Evolutionary conservation across 768 basidiomycete genomes (phyloP).

Genomic region (Termitomyces sp.): DNA sequence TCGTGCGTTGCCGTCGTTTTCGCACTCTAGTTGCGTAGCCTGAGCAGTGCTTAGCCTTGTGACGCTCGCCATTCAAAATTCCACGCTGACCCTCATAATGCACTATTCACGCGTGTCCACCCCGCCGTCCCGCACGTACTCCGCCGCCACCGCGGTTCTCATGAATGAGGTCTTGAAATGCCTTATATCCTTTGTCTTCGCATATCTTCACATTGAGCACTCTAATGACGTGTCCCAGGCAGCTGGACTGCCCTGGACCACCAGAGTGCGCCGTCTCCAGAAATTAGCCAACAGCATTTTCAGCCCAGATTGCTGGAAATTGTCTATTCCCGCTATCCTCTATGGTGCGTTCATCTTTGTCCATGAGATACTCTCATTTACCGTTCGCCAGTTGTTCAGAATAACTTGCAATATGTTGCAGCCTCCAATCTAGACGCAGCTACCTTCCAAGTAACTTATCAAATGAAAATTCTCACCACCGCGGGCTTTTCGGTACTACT

Average conservation of each 20-base stretch:
- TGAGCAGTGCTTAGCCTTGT: slow-evolving; percentile 47
- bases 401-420: slow-evolving; percentile 94
- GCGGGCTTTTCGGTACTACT: slow-evolving; percentile 85
- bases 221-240: slow-evolving; percentile 25
- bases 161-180: slow-evolving; percentile 95
- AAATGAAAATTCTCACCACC: slow-evolving; percentile 97
- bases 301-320: slow-evolving; percentile 93
- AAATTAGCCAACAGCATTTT: slow-evolving; percentile 69
- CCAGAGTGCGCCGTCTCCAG: slow-evolving; percentile 33
- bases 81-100: slow-evolving; percentile 88
- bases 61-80: slow-evolving; percentile 91
- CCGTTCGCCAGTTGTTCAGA: slow-evolving; percentile 68
- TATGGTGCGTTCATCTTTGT: slow-evolving; percentile 50
- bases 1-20: slow-evolving; percentile 48
- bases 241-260: slow-evolving; percentile 15
- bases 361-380: background rate
- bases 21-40: background rate
- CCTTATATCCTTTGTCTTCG: slow-evolving; percentile 80
- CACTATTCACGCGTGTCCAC: slow-evolving; percentile 90
- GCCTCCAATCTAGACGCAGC: slow-evolving; percentile 92
- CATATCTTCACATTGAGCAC: slow-evolving; percentile 60
- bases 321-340: slow-evolving; percentile 94
- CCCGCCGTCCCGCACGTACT: slow-evolving; percentile 74
- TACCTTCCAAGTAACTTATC: slow-evolving; percentile 95
- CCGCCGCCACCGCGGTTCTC: slow-evolving; percentile 91